A percentile compares a stretch with the other conserved stretches of the same genome.
These are phyloP conservation scores for Penicillium sp. DNA, from an alignment of 2,329 filamentous ascomycete genomes.

Conservation along the genomic window DNA sequence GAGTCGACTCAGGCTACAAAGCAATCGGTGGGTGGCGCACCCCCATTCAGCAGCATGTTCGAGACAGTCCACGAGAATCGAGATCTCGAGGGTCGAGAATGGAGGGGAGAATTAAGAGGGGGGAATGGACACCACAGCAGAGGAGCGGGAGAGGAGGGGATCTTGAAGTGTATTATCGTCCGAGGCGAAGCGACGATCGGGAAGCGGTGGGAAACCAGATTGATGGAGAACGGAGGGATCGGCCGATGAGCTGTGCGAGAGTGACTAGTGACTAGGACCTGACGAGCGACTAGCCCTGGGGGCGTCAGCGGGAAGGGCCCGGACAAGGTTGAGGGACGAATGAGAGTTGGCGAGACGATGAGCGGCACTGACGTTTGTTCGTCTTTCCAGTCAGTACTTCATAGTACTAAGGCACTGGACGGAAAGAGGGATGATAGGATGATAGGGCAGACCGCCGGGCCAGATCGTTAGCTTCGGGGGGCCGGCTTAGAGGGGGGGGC, in stretches of 20 bases:
- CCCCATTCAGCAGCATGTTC: constrained; percentile 47
- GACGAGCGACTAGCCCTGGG: constrained; percentile 2
- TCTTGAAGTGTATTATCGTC: background rate
- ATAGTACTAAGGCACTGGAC: constrained; percentile 13
- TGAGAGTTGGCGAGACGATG: constrained; percentile 20
- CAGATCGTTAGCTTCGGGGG: constrained; percentile 27
- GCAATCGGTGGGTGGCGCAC: constrained; percentile 45
- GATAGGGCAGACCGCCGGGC: constrained; percentile 21
- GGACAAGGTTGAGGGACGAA: constrained; percentile 21
- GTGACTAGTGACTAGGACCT: constrained; percentile 11
- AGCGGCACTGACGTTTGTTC: constrained; percentile 38
- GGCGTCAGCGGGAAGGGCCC: constrained; percentile 7
- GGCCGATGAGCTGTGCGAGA: constrained; percentile 17
- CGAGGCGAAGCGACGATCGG: constrained; percentile 2
- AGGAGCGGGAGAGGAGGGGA: background rate
- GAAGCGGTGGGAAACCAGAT: constrained; percentile 9
- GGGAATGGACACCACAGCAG: background rate
- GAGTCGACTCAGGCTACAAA: constrained; percentile 46
- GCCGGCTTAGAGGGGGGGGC: background rate
- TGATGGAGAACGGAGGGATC: constrained; percentile 17
- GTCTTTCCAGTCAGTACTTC: constrained; percentile 24
- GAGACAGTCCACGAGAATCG: constrained; percentile 23
- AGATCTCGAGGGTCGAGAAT: constrained; percentile 3
- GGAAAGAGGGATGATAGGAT: constrained; percentile 14
- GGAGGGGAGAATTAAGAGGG: background rate